phyloP scores from a whole-genome alignment of 2,329 filamentous ascomycete species.

The Colletotrichum gigasporum region DNA sequence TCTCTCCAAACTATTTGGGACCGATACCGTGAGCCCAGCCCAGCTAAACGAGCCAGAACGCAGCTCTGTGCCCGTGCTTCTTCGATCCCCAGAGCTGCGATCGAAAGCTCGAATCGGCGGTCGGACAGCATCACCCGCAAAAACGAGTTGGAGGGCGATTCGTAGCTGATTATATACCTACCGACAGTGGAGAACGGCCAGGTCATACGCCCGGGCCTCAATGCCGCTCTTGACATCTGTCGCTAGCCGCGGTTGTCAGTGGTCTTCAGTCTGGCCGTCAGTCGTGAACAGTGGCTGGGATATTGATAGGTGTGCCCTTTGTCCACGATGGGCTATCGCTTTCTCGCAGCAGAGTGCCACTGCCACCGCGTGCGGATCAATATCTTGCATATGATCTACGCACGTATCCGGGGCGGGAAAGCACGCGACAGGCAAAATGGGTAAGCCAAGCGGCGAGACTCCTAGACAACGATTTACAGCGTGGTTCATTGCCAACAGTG shows the following conservation, averaged over 20 bases:
- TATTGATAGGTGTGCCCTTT: not conserved
- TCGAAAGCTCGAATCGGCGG: conserved; percentile 23
- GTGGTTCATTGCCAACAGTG: no score
- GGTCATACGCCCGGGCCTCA: not conserved
- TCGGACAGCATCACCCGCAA: not conserved
- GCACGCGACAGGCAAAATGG: no score
- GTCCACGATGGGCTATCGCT: no score
- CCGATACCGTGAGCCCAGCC: not conserved
- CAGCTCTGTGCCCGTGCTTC: not conserved
- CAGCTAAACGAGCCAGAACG: not conserved
- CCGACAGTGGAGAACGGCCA: not conserved
- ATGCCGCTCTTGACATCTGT: not conserved
- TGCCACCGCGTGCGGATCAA: no score
- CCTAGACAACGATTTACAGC: no score
- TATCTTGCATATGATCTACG: no score
- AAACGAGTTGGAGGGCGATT: not conserved
- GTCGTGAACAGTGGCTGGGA: not conserved
- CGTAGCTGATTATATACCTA: not conserved
- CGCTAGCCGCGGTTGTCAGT: no score
- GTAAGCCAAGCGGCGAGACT: no score
- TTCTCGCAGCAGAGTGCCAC: no score
- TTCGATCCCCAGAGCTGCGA: conserved; percentile 21
- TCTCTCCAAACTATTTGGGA: not conserved
- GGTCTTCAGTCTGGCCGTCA: no score
- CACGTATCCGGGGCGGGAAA: no score